A percentile compares a stretch with the other conserved stretches of the same genome.
These are phyloP conservation scores for Chalciporus chontae DNA, from an alignment of 768 basidiomycete genomes.

Conservation along the genomic window DNA sequence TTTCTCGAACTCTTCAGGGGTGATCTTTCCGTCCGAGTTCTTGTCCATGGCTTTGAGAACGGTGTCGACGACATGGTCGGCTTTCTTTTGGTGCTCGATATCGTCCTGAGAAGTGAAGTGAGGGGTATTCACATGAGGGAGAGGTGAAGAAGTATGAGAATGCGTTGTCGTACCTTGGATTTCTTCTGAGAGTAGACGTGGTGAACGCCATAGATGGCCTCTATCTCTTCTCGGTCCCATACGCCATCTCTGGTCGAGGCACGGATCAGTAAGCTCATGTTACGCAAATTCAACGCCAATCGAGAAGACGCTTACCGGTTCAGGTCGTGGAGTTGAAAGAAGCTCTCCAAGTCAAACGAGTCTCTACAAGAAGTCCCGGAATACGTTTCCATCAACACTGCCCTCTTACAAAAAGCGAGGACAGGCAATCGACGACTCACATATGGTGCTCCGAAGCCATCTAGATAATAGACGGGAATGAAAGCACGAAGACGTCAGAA, in stretches of 20 bases:
- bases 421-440: slow-evolving; percentile 35
- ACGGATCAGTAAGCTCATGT: not conserved
- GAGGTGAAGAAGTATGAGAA: not conserved
- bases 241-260: slow-evolving; percentile 56
- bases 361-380: slow-evolving; percentile 46
- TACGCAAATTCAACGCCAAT: not conserved
- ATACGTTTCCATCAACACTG: not conserved
- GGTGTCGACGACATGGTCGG: slow-evolving; percentile 67
- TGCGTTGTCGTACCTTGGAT: slow-evolving; percentile 48
- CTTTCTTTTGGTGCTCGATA: slow-evolving; percentile 76
- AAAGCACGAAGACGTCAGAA: slow-evolving; percentile 14
- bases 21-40: slow-evolving; percentile 66
- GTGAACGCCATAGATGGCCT: slow-evolving; percentile 95
- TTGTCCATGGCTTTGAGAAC: slow-evolving; percentile 73
- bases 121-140: not conserved
- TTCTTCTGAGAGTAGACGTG: slow-evolving; percentile 85
- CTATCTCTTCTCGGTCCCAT: slow-evolving; percentile 86
- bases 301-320: slow-evolving; percentile 51
- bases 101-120: slow-evolving; percentile 49
- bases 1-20: slow-evolving; percentile 65
- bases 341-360: slow-evolving; percentile 78
- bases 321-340: slow-evolving; percentile 95
- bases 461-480: slow-evolving; percentile 34
- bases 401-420: not conserved
- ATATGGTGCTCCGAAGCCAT: slow-evolving; percentile 91